Conservation (phyloP, 2,329 filamentous ascomycete species). For the Pseudocercospora fijiensis region DNA sequence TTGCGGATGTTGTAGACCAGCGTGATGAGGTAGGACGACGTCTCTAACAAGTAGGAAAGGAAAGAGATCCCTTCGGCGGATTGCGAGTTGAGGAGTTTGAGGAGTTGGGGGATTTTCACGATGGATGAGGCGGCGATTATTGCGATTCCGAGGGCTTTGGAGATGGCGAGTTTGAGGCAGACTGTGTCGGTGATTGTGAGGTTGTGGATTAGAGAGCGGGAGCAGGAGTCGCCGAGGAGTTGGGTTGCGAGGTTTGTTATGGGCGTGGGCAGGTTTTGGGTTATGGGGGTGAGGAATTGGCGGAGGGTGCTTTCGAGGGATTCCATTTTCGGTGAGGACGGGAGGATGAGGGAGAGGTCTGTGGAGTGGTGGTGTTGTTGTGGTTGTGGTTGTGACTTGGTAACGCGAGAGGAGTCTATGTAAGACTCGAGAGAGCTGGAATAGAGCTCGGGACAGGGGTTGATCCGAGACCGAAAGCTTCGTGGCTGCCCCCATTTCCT, state of each 20-base stretch:
- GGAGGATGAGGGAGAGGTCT: too few species aligned
- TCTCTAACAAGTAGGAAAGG: slow-evolving; percentile 90
- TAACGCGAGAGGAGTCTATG: not conserved
- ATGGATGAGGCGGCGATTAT: slow-evolving; percentile 88
- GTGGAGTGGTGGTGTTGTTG: not conserved
- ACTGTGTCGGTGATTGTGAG: slow-evolving; percentile 73
- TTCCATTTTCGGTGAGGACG: slow-evolving; percentile 41
- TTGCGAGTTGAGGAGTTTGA: slow-evolving; percentile 80
- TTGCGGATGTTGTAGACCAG: slow-evolving; percentile 91
- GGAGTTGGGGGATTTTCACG: slow-evolving; percentile 94
- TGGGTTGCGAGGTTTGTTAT: slow-evolving; percentile 72
- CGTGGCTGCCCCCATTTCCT: too few species aligned
- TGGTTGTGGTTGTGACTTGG: too few species aligned
- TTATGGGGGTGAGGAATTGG: slow-evolving; percentile 46
- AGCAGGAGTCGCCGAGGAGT: slow-evolving; percentile 80
- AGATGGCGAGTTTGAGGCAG: slow-evolving; percentile 86
- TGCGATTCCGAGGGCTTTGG: slow-evolving; percentile 87
- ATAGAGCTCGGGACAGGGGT: not conserved
- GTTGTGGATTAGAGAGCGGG: slow-evolving; percentile 80
- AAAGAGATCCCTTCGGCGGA: slow-evolving; percentile 85
- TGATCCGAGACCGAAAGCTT: not conserved
- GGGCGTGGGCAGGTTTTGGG: slow-evolving; percentile 60
- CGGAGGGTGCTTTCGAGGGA: slow-evolving; percentile 47
- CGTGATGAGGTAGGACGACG: slow-evolving; percentile 78
- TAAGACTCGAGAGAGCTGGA: not conserved